Evolutionary conservation across 305 asterid species (phyloP).

Genomic region (Fraxinus greggii): DNA sequence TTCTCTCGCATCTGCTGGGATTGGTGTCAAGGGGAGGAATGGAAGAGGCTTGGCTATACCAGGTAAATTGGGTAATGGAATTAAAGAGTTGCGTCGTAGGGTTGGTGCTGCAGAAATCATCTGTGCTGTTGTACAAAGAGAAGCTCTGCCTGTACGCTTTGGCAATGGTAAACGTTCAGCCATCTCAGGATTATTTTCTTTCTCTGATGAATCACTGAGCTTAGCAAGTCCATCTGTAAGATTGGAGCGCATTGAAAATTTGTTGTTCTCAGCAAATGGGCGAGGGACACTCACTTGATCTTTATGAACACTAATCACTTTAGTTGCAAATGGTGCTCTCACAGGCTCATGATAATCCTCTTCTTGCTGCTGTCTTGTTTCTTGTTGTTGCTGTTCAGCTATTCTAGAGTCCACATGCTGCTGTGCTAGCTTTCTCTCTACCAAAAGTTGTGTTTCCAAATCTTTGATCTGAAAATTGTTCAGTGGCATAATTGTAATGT

Average conservation of each 20-base stretch:
- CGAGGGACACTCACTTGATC: constrained; percentile 32
- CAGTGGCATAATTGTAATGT: not conserved
- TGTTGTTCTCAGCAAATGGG: constrained; percentile 46
- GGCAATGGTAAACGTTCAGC: constrained; percentile 51
- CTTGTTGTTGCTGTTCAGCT: constrained; percentile 58
- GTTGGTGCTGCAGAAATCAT: constrained; percentile 38
- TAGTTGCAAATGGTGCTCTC: constrained; percentile 63
- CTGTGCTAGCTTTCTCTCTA: constrained; percentile 87
- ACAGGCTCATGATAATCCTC: constrained; percentile 43
- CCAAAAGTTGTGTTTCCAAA: constrained; percentile 81
- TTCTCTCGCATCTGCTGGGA: constrained; percentile 39
- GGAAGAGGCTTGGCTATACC: constrained; percentile 44
- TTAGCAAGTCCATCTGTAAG: constrained; percentile 31
- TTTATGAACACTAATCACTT: constrained; percentile 30
- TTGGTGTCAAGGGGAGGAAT: constrained; percentile 46
- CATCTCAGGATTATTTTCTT: constrained; percentile 61
- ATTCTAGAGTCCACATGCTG: constrained; percentile 78
- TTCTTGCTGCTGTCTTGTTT: constrained; percentile 46
- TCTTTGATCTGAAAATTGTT: constrained; percentile 71
- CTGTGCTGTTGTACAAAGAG: constrained; percentile 54
- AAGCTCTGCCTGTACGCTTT: constrained; percentile 63
- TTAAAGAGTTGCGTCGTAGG: constrained; percentile 67
- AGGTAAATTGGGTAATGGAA: constrained; percentile 57
- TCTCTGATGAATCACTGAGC: constrained; percentile 43
- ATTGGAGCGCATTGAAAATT: constrained; percentile 42